phyloP scores from a whole-genome alignment of 140 eudicot genomes.

The Anethum foeniculum region DNA sequence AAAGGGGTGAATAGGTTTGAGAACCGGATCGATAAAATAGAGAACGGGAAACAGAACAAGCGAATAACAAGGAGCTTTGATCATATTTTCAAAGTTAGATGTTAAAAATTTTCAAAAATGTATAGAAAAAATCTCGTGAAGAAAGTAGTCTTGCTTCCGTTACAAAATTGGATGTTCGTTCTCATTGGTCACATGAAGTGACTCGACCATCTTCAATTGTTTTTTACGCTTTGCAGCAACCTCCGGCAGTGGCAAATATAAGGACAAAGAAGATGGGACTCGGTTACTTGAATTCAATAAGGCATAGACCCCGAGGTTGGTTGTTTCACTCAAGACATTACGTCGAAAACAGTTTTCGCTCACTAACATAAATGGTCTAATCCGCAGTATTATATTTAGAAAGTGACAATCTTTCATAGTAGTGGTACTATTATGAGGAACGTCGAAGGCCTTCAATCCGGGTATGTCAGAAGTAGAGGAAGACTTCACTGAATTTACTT shows the following conservation, averaged over 20 bases:
- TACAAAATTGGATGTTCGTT: neutral
- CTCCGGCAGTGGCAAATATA: neutral
- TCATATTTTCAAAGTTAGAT: no score
- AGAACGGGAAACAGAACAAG: no score
- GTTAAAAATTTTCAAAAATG: no score
- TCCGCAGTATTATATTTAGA: neutral
- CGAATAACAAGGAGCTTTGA: no score
- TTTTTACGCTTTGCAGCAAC: neutral
- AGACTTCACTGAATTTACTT: neutral
- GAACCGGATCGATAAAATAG: no score
- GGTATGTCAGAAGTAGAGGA: no score
- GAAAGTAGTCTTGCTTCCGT: neutral
- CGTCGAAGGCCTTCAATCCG: neutral
- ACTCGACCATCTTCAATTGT: neutral
- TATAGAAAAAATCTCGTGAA: neutral
- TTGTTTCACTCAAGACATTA: neutral
- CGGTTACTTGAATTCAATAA: neutral
- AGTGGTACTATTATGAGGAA: neutral
- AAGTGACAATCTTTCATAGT: neutral
- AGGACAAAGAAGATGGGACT: neutral
- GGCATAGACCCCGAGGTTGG: neutral
- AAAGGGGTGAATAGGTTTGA: no score
- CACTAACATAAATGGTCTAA: neutral
- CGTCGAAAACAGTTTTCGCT: neutral
- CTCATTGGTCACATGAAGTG: neutral